Evolutionary conservation across 2,329 filamentous ascomycete species (phyloP).

Genomic region (Ophiostoma angusticollis): DNA sequence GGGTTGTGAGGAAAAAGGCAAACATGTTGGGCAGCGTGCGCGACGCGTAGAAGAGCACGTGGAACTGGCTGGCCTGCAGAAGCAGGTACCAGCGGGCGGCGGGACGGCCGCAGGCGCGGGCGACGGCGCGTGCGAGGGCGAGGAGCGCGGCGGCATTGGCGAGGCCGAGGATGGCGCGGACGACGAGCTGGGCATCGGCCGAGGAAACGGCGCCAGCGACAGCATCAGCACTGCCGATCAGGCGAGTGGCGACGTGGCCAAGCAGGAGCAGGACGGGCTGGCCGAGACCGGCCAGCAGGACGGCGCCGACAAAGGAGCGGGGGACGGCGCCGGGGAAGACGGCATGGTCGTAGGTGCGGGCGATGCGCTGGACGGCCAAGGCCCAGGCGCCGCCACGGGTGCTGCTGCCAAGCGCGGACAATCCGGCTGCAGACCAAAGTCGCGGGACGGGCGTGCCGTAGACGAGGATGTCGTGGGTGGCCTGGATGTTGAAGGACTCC

Average conservation of each 20-base stretch:
- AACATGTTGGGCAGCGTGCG: constrained; percentile 94
- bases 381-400: constrained; percentile 33
- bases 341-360: constrained; percentile 70
- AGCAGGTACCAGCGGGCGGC: constrained; percentile 68
- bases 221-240: no score
- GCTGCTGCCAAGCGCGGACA: no score
- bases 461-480: constrained; percentile 73
- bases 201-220: neutral
- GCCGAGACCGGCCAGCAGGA: constrained; percentile 60
- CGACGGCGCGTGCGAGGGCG: constrained; percentile 51
- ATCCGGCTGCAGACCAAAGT: no score
- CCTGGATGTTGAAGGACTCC: constrained; percentile 96
- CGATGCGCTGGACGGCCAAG: no score
- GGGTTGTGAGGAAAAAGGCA: constrained; percentile 58
- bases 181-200: constrained; percentile 44
- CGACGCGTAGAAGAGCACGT: constrained; percentile 84
- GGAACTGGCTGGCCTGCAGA: constrained; percentile 76
- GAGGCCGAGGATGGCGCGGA: constrained; percentile 64
- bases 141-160: constrained; percentile 60
- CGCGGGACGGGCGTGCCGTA: constrained; percentile 79
- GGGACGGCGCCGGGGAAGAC: constrained; percentile 85
- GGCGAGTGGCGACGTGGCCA: constrained; percentile 24
- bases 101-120: constrained; percentile 51
- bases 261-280: constrained; percentile 48
- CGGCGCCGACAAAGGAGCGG: constrained; percentile 73